Evolutionary conservation across 257 asterid genomes (phyloP).

Genomic region (Craterostigma plantagineum): DNA sequence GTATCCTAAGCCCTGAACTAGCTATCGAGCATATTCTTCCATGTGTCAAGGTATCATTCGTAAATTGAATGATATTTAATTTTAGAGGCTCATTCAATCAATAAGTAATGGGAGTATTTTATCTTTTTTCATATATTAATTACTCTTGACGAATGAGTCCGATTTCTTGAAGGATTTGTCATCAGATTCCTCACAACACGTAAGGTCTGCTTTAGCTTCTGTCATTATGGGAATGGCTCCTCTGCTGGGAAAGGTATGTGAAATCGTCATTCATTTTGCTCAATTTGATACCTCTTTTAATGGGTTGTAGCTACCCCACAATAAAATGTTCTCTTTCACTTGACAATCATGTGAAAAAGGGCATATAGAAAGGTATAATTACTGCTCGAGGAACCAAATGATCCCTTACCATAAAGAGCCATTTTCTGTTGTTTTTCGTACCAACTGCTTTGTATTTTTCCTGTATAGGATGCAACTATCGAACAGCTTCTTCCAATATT

Average conservation of each 20-base stretch:
- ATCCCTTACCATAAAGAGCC: too few species aligned
- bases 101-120: too few species aligned
- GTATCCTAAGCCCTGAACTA: constrained; percentile 65
- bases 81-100: too few species aligned
- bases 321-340: too few species aligned
- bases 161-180: constrained; percentile 58
- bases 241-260: constrained; percentile 64
- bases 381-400: too few species aligned
- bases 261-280: not conserved
- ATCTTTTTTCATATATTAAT: too few species aligned
- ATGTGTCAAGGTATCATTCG: constrained; percentile 70
- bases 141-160: not conserved
- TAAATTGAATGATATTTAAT: too few species aligned
- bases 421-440: too few species aligned
- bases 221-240: constrained; percentile 99
- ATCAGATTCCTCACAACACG: constrained; percentile 95
- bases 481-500: constrained; percentile 84
- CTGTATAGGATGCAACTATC: constrained; percentile 57
- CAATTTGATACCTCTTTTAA: too few species aligned
- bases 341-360: too few species aligned
- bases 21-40: constrained; percentile 79
- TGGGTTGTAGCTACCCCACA: too few species aligned
- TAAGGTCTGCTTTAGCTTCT: constrained; percentile 91
- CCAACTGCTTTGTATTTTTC: not conserved
- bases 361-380: too few species aligned